Evolutionary conservation across 441 rosid species (phyloP), one percentile per base, ranked within the genome.

Genomic region (Theobroma grandiflorum): DNA sequence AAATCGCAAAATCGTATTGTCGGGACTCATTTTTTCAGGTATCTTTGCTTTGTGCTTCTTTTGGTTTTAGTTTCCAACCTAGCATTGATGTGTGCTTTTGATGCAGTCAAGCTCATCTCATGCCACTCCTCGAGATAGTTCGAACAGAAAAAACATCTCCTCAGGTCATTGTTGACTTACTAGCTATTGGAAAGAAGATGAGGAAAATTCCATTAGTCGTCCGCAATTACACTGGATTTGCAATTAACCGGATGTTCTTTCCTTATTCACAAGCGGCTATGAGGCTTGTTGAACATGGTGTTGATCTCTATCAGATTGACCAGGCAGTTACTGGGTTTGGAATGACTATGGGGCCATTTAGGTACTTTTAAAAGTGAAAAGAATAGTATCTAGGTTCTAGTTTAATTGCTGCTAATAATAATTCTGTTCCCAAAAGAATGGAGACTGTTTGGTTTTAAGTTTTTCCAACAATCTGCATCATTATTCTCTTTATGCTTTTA

Each of bases 101-200:
- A 72, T 72, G 76, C 76, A 37, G 76, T 72, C 76, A 72, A 72
- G 76, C 76, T 72, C 76, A 53, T 72, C 63, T 53, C 33, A 3
- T 53, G 49, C 62, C 76, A 0, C 45, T 72, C 10, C 1, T 72
- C 63, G 76, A 72, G 76, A 72, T 72, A 72, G 62, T 72, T 53
- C 76, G 49, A 72, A 72, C 75, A n/a, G 63, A 37, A 53, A 53
- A 72, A 72, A 72, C 64, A 53, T 72, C 76, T 55, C 64, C 76
- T 11, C 76, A 38, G 37, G 64, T 53, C 63, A 72, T 53, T 37
- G 76, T 72, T 37, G 76, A 72, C 64, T 35, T 53, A n/a, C 49
- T 72, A 72, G 49, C 76, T 37, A 53, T 72, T 40, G 61, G n/a
- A 37, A 72, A 72, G 76, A 72, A 18, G 76, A 72, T 53, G 63